Conservation (phyloP, 1,139 yeast genomes). For the Candida sanyaensis region DNA sequence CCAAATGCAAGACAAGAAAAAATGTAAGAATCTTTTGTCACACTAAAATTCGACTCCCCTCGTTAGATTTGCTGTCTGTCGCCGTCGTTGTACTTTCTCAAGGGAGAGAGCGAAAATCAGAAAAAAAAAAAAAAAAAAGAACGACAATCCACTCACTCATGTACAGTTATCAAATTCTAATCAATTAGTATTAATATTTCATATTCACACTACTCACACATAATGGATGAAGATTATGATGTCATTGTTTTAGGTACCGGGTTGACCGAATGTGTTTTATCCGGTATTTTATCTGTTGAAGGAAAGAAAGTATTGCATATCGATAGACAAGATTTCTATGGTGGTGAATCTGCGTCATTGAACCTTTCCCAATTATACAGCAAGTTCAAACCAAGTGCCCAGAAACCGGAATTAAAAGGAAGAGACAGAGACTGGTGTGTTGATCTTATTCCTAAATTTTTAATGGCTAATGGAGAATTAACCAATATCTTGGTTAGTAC, state of each 20-base stretch:
- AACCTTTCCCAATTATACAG: conserved; percentile 63
- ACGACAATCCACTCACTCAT: too few species aligned
- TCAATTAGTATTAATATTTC: too few species aligned
- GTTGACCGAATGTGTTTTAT: conserved; percentile 91
- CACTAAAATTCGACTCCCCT: too few species aligned
- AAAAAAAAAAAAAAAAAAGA: too few species aligned
- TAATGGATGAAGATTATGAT: conserved; percentile 95
- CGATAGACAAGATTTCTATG: conserved; percentile 95
- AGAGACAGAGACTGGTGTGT: conserved; percentile 98
- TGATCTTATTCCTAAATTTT: conserved; percentile 92
- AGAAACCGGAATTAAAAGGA: conserved; percentile 76
- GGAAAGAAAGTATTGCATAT: conserved; percentile 90
- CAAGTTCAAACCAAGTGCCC: conserved; percentile 69
- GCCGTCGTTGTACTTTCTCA: too few species aligned
- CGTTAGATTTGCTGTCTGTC: too few species aligned
- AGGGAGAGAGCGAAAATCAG: too few species aligned
- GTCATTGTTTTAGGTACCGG: conserved; percentile 68
- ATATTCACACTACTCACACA: background rate
- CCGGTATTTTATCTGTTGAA: conserved; percentile 92
- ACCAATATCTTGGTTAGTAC: conserved; percentile 95
- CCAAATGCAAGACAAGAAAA: background rate
- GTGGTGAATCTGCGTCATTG: conserved; percentile 76
- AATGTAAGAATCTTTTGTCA: background rate
- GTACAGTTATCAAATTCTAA: too few species aligned
- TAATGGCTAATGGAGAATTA: conserved; percentile 98